These are phyloP conservation scores for Camellia sinensis DNA, from an alignment of 148 eudicot genomes.

Conservation along the genomic window DNA sequence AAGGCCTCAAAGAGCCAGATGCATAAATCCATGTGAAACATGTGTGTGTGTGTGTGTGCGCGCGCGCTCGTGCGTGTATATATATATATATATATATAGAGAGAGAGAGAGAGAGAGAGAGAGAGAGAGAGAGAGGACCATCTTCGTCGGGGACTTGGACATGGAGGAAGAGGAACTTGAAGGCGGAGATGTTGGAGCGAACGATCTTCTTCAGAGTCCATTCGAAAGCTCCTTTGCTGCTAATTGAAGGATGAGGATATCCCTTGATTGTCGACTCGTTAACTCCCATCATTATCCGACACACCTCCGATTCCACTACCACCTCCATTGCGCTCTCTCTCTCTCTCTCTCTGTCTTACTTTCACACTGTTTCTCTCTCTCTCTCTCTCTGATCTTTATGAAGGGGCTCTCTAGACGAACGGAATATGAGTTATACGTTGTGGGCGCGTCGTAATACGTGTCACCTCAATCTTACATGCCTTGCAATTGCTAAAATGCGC, in stretches of 20 bases:
- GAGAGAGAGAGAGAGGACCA: slow-evolving; percentile 38
- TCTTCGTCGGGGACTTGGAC: slow-evolving; percentile 95
- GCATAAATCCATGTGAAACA: neutral
- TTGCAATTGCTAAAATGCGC: too few relatives aligned
- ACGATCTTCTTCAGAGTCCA: slow-evolving; percentile 86
- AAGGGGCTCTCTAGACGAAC: too few relatives aligned
- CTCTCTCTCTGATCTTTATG: too few relatives aligned
- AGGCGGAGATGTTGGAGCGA: slow-evolving; percentile 63
- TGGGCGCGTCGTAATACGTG: too few relatives aligned
- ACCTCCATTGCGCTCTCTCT: slow-evolving; percentile 15
- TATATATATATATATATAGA: neutral
- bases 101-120: slow-evolving; percentile 14
- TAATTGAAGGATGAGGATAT: slow-evolving; percentile 84
- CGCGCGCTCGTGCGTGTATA: neutral
- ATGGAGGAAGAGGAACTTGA: slow-evolving; percentile 83
- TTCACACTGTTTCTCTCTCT: too few relatives aligned
- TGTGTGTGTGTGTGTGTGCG: neutral
- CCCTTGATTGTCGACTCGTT: slow-evolving; percentile 88
- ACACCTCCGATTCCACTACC: slow-evolving; percentile 35
- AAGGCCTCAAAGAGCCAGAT: neutral
- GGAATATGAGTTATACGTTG: too few relatives aligned
- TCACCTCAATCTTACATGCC: too few relatives aligned
- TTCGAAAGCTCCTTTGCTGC: slow-evolving; percentile 78
- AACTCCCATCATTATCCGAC: slow-evolving; percentile 82
- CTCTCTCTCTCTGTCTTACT: neutral